Conservation (phyloP, 2,329 filamentous ascomycete genomes). For the Fusarium zealandicum region DNA sequence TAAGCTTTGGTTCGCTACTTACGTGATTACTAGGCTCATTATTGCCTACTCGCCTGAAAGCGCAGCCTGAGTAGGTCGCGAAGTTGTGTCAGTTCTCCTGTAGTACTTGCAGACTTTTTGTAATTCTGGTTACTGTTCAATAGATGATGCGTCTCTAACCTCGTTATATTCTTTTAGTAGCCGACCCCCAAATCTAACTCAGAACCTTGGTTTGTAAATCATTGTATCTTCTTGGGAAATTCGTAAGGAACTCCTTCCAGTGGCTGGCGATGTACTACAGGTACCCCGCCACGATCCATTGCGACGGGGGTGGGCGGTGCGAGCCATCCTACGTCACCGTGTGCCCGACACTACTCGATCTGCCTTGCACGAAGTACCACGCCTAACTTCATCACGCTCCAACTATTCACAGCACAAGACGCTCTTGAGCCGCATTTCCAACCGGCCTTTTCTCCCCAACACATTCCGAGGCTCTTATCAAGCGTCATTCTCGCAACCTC, state of each 20-base stretch:
- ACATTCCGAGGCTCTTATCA: background rate
- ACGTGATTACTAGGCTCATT: too few species aligned
- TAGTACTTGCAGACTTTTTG: too few species aligned
- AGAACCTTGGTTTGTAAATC: too few species aligned
- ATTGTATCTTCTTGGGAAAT: too few species aligned
- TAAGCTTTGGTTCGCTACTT: too few species aligned
- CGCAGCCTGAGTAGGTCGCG: too few species aligned
- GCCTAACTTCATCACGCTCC: slow-evolving; percentile 32
- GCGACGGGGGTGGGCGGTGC: slow-evolving; percentile 32
- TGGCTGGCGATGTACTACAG: slow-evolving; percentile 13
- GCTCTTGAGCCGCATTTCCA: slow-evolving; percentile 2
- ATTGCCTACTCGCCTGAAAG: too few species aligned
- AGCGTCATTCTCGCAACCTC: background rate
- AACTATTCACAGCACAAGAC: slow-evolving; percentile 17
- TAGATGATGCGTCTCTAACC: too few species aligned
- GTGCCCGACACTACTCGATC: slow-evolving; percentile 26
- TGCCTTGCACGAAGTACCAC: slow-evolving; percentile 23
- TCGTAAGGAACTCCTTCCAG: background rate
- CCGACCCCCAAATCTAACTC: too few species aligned
- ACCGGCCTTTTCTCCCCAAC: background rate
- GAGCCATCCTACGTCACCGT: slow-evolving; percentile 41
- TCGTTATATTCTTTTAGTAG: too few species aligned
- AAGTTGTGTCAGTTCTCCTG: too few species aligned
- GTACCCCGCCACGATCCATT: slow-evolving; percentile 32
- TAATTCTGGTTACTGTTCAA: too few species aligned